These are phyloP conservation scores for Tylopilus rubrobrunneus DNA, from an alignment of 768 basidiomycete genomes.

Conservation along the genomic window DNA sequence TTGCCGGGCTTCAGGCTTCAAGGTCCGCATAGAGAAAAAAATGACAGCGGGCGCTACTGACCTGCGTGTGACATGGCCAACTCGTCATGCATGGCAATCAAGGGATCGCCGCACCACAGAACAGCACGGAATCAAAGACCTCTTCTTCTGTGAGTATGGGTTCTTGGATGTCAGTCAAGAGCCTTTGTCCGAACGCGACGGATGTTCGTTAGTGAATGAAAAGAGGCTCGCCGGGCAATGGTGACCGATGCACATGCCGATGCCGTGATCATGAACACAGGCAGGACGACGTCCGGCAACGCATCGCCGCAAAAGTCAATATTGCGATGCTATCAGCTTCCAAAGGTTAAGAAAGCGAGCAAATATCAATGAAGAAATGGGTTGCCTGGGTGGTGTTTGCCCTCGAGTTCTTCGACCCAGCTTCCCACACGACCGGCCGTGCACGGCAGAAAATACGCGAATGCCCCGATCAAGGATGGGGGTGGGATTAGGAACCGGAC, in stretches of 20 bases:
- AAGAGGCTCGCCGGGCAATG: neutral
- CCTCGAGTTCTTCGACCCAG: constrained; percentile 70
- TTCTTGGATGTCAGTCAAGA: too few relatives aligned
- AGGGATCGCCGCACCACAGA: neutral
- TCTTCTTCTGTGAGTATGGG: too few relatives aligned
- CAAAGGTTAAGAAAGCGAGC: neutral
- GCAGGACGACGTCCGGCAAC: neutral
- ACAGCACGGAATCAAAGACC: neutral
- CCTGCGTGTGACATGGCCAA: constrained; percentile 11
- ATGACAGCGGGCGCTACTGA: constrained; percentile 4
- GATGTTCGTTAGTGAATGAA: too few relatives aligned
- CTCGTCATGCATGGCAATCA: neutral
- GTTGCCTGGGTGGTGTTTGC: constrained; percentile 37
- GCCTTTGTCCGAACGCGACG: too few relatives aligned
- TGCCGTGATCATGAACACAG: neutral
- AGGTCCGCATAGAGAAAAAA: neutral
- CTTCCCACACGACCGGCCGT: constrained; percentile 65
- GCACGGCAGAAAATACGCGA: constrained; percentile 83
- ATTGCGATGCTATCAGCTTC: neutral
- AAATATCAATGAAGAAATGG: neutral
- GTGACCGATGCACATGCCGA: neutral
- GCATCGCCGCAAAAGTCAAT: neutral
- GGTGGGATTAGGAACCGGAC: constrained; percentile 76
- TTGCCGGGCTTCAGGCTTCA: neutral
- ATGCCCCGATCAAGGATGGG: constrained; percentile 60